Base-by-base conservation (phyloP, 805 yeast genomes). In the Tetrapisispora phaffii region DNA sequence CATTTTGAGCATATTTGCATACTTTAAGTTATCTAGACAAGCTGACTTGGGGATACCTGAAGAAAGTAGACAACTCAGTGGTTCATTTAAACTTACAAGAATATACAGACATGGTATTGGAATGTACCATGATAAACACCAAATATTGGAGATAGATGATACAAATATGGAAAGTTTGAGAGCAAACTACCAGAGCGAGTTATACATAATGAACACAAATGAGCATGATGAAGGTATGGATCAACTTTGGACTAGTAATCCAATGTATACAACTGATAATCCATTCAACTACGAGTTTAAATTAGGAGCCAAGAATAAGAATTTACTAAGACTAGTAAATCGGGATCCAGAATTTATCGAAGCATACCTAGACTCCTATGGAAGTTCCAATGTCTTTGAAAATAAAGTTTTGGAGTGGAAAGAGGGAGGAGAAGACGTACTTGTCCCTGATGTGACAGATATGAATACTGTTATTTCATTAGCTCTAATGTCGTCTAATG, bases 401-500 rank as follows among this genome's bases (percentile, higher is more conserved):
- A 52, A 61, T 37, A 70, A 77, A 15, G 56, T 66, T 22, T 54
- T 82, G n/a, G 86, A 82, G 41, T 86, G 95, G 95, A 64, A 72
- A 37, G 73, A 70, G n/a, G 66, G 65, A 19, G 66, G 65, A 19
- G 66, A 68, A 1, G 65, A 65, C 16, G 71, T 81, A 1, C 43
- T 69, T 1, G 74, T 83, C 1, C 98, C 98, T 0, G 77, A 93
- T 53, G 67, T 90, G 8, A 67, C 78, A 1, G 96, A 89, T 62
- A 75, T 74, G 44, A 78, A 77, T 34, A 85, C 96, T 0, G 60
- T 90, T 3, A 68, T 89, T 2, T 67, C 84, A 1, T 65, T 90
- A 35, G 97, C 97, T 0, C 63, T 80, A 44, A 84, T 90, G 78
- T 79, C 96, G 0, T 85, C 95, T 1, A 84, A 93, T 60, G 97